Evolutionary conservation across 495 filamentous ascomycete genomes (phyloP).

Genomic region (Daldinia concentrica): DNA sequence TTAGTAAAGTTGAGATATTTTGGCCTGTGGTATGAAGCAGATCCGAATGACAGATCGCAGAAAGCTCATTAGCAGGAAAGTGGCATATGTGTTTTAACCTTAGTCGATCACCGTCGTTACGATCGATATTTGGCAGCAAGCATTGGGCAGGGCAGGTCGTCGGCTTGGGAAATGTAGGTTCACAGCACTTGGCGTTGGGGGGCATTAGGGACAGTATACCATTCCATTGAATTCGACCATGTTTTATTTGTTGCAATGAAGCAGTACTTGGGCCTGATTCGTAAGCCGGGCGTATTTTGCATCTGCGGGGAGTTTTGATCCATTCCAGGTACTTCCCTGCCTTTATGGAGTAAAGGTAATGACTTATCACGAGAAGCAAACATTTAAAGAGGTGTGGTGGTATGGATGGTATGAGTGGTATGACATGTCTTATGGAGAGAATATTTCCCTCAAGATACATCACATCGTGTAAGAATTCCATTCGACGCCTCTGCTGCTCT

Average conservation of each 20-base stretch:
- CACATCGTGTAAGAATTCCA: background rate
- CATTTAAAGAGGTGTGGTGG: background rate
- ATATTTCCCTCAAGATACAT: constrained; percentile 8
- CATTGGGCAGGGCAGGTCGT: constrained; percentile 44
- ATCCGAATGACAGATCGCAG: constrained; percentile 21
- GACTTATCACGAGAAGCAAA: constrained; percentile 5
- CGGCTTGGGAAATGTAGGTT: constrained; percentile 48
- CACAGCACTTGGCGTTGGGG: constrained; percentile 51
- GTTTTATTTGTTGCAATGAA: constrained; percentile 44
- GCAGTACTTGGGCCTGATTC: constrained; percentile 16
- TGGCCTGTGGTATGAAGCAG: constrained; percentile 21
- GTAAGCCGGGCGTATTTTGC: constrained; percentile 23
- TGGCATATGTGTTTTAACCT: constrained; percentile 36
- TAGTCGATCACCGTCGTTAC: constrained; percentile 29
- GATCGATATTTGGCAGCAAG: constrained; percentile 37
- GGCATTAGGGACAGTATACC: constrained; percentile 49
- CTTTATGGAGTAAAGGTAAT: constrained; percentile 22
- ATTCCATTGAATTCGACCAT: constrained; percentile 45
- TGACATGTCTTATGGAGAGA: constrained; percentile 6
- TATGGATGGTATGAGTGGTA: background rate
- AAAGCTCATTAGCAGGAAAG: constrained; percentile 27
- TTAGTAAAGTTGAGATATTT: constrained; percentile 35
- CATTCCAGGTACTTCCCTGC: constrained; percentile 13
- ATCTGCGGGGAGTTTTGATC: constrained; percentile 14
- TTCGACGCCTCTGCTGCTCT: background rate